These are phyloP conservation scores for Euphorbia pulcherrima DNA, from an alignment of 345 rosid species.

Conservation along the genomic window DNA sequence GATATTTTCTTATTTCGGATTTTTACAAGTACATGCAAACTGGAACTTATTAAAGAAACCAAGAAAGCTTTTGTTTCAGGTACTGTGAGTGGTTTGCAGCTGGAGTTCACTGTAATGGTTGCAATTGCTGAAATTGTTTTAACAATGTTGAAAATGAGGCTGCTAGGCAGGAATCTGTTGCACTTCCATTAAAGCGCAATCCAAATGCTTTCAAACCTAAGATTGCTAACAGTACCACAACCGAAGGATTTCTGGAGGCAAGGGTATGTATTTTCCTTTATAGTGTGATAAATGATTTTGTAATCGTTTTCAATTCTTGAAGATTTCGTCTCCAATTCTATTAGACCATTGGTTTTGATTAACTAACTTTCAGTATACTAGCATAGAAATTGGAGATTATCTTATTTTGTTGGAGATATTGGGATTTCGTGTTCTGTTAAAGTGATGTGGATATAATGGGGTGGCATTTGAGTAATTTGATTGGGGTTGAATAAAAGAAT, in stretches of 20 bases:
- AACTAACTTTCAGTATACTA: too few species aligned
- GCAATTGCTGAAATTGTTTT: too few species aligned
- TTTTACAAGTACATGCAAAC: background rate
- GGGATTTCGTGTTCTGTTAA: too few species aligned
- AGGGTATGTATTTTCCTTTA: constrained; percentile 34
- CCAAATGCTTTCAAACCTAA: constrained; percentile 71
- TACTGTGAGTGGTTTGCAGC: constrained; percentile 89
- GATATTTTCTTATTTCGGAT: too few species aligned
- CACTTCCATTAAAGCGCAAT: constrained; percentile 51
- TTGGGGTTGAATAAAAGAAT: background rate
- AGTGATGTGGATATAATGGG: constrained; percentile 11
- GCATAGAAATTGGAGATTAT: background rate
- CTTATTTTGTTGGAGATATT: constrained; percentile 12
- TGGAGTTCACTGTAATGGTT: constrained; percentile 66
- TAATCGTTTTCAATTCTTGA: too few species aligned
- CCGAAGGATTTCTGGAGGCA: constrained; percentile 41
- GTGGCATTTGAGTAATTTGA: constrained; percentile 14
- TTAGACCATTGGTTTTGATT: too few species aligned
- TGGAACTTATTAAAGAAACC: background rate
- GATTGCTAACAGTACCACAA: constrained; percentile 64
- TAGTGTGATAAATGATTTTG: too few species aligned
- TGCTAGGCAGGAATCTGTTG: constrained; percentile 60
- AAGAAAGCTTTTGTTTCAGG: constrained; percentile 36
- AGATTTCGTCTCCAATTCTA: too few species aligned
- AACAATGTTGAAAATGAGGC: constrained; percentile 55